phyloP scores from a whole-genome alignment of 139 green algal species.

The Closterium sp. region DNA sequence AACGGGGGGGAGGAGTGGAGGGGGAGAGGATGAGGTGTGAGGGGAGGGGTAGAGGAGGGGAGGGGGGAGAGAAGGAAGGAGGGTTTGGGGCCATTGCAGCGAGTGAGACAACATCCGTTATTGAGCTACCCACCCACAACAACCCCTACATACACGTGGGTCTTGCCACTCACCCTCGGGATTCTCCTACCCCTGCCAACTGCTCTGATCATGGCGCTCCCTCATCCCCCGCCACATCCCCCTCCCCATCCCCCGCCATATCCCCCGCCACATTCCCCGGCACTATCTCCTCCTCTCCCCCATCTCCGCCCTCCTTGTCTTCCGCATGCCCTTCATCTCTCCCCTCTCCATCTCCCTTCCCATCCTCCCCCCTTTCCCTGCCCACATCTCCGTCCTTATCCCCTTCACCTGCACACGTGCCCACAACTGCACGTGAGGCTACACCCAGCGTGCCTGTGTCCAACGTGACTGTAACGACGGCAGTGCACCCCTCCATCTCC shows the following conservation, averaged over 20 bases:
- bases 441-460: neutral
- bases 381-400: neutral
- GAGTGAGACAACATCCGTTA: neutral
- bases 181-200: neutral
- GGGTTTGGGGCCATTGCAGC: neutral
- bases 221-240: neutral
- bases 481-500: neutral
- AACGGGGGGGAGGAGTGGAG: neutral
- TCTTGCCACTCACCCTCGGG: neutral
- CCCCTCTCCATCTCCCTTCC: neutral
- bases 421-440: too few relatives aligned
- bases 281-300: too few relatives aligned
- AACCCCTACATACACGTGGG: neutral
- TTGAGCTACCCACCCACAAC: neutral
- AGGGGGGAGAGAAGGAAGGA: neutral
- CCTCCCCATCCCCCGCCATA: neutral
- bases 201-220: neutral
- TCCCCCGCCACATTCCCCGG: too few relatives aligned
- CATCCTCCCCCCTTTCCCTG: neutral
- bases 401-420: neutral
- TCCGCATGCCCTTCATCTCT: neutral
- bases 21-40: neutral
- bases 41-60: neutral
- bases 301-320: too few relatives aligned
- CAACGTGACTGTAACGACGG: neutral